Evolutionary conservation across 1,284 basidiomycete genomes (phyloP), one percentile per base, ranked within the genome.

Genomic region (Puccinia coronata): DNA sequence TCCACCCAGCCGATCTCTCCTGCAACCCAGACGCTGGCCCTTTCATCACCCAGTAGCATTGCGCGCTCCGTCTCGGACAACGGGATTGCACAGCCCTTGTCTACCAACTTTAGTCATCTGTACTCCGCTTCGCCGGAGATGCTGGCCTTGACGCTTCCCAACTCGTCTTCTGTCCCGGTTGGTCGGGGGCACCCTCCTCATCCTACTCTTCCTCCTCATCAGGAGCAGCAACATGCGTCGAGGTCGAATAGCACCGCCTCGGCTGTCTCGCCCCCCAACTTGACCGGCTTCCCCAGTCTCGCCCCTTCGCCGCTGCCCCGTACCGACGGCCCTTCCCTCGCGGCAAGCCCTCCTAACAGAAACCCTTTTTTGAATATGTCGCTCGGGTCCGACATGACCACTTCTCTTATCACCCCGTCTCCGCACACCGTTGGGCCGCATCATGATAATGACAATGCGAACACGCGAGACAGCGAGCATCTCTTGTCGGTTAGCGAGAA

Each of bases 281-380:
- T 28, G 23, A 18, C 47, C 43, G 55, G 55, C n/a, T 73, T 73
- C 36, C 36, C 25, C 25, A 55, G 34, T 25, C 12, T 41, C 1
- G 16, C 12, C 11, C 34, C 18, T 34, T 1, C 71, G 8, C 25
- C 25, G 23, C n/a, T 36, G 41, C 47, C 11, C 36, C 47, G 23
- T n/a, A n/a, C n/a, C 16, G 59, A 55, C 36, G 8, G 25, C 5
- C 65, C 65, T n/a, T 11, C 36, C 8, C 20, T 18, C 23, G 39
- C 39, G 28, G 20, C 61, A 43, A 47, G 23, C 18, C 12, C n/a
- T 4, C 28, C 47, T 39, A 72, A 34, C 18, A n/a, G n/a, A n/a
- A 78, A 78, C 49, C 75, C 75, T 25, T 78, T 78, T 63, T 69
- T 78, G 43, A 78, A 43, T 39, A 63, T 47, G 43, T 78, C 75